Conservation (phyloP, 495 filamentous ascomycete species). For the Lophium mytilinum region DNA sequence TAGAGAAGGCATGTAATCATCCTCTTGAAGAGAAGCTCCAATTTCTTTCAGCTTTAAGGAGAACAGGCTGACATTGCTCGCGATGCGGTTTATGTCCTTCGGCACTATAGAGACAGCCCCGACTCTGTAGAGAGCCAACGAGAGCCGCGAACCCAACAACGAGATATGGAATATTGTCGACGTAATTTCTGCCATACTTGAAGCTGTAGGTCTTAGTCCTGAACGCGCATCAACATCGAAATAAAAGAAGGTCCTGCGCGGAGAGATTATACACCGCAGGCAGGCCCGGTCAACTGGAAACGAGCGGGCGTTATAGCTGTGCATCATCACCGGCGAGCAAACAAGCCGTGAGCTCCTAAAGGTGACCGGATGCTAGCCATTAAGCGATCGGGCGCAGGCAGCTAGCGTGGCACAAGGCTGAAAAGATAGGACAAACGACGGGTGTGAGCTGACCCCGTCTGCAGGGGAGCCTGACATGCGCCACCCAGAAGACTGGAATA, state of each 20-base stretch:
- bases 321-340: background rate
- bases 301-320: background rate
- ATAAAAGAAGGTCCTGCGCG: background rate
- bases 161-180: constrained; percentile 5
- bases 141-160: constrained; percentile 6
- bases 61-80: constrained; percentile 16
- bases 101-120: constrained; percentile 1
- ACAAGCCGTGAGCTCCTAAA: background rate
- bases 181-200: background rate
- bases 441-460: background rate
- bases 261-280: background rate
- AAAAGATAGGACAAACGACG: background rate
- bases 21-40: constrained; percentile 11
- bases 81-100: constrained; percentile 7
- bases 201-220: background rate
- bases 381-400: background rate
- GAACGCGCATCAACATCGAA: background rate
- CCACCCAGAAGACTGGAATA: background rate
- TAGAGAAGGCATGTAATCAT: constrained; percentile 15
- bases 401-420: background rate
- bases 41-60: constrained; percentile 19
- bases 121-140: constrained; percentile 12
- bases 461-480: background rate
- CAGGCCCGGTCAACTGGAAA: background rate
- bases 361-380: background rate